phyloP scores from a whole-genome alignment of 805 yeast genomes.

The Saturnispora ahearnii region DNA sequence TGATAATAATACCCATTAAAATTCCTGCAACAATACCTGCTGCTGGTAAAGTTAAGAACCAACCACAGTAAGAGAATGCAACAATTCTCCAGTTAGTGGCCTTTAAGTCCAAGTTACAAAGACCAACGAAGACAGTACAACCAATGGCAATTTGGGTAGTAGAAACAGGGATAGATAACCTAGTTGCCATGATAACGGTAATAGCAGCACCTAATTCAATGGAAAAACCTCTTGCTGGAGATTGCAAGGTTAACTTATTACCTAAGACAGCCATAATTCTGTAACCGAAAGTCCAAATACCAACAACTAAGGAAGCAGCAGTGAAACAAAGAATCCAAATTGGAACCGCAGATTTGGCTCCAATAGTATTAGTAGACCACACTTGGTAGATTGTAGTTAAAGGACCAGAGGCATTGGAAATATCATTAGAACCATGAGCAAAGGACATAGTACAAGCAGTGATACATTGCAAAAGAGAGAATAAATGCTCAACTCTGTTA shows the following conservation, averaged over 20 bases:
- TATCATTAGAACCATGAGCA: conserved; percentile 77
- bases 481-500: conserved; percentile 59
- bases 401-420: conserved; percentile 73
- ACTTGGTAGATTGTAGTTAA: conserved; percentile 53
- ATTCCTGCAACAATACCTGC: conserved; percentile 69
- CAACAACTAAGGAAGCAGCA: conserved; percentile 58
- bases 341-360: conserved; percentile 50
- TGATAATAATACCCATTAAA: conserved; percentile 50
- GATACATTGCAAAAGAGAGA: conserved; percentile 57
- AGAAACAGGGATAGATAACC: conserved; percentile 61
- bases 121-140: conserved; percentile 67
- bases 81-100: conserved; percentile 76
- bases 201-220: conserved; percentile 74
- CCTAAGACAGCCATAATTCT: conserved; percentile 60
- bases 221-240: conserved; percentile 71
- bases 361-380: conserved; percentile 45
- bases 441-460: conserved; percentile 76
- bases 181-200: conserved; percentile 68
- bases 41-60: conserved; percentile 64
- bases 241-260: conserved; percentile 63
- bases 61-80: conserved; percentile 59
- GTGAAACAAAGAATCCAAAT: conserved; percentile 63
- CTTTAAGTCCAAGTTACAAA: conserved; percentile 54
- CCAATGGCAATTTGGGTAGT: conserved; percentile 77
- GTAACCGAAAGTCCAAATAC: conserved; percentile 66